Evolutionary conservation across 148 eudicot species (phyloP), one percentile per base, ranked within the genome.

Genomic region (Heliosperma pusillum): DNA sequence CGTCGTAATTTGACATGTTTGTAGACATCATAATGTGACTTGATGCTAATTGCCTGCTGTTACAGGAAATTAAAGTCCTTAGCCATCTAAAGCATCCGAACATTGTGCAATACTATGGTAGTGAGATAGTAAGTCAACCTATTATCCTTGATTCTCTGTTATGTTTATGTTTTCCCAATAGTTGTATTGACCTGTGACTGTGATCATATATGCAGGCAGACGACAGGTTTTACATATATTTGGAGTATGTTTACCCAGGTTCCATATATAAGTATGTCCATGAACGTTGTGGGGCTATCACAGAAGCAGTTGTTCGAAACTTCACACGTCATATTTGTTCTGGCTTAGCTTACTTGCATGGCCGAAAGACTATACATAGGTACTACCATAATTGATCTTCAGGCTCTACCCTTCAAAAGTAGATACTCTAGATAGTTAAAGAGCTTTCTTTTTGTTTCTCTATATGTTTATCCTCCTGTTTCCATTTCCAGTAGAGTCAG

Each of bases 201-300:
- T 33, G 25, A 77, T 70, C 52, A 57, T 19, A 66, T 60, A 50
- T 82, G 78, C 91, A 95, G 99, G 85, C 87, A 50, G 90, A 85
- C 63, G 94, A 90, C 77, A 83, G 83, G 82, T 90, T 95, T 78
- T 87, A 83, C 79, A 95, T 95, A 70, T 95, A 89, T 76, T 74
- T 95, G 78, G 99, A 95, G 79, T 92, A 92, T 79, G 97, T 95
- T 66, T 90, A 92, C 76, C 99, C 99, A 66, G 99, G 99, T 80
- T 92, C 99, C 78, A 84, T 95, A 59, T 88, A 88, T 73, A 92
- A 87, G 82, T 95, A 90, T 77, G 77, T 90, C 78, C 89, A 78
- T 67, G 96, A 95, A 47, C 97, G 92, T 80, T 87, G 92, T 87
- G 94, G 88, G 85, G 93, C 90, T 61, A 86, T 95, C 52, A 86